Evolutionary conservation across 352 stramenopile species (phyloP).

Genomic region (Phytophthora pisi): DNA sequence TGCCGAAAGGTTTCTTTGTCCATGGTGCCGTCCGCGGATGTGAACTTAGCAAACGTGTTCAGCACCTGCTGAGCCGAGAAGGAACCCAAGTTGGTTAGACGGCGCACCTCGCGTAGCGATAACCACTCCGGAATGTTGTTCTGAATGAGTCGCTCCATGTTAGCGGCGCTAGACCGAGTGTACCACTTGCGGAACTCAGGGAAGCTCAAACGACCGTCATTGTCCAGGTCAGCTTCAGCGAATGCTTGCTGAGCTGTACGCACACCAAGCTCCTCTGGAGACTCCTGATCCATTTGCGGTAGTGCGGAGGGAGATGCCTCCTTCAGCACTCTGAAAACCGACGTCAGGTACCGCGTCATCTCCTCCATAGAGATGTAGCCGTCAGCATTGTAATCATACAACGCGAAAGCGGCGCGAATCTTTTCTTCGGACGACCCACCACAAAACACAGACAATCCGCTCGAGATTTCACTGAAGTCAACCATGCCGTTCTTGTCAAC

Average conservation of each 20-base stretch:
- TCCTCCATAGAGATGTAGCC: conserved; percentile 85
- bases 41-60: conserved; percentile 76
- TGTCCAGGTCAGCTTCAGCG: conserved; percentile 67
- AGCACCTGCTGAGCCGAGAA: conserved; percentile 79
- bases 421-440: conserved; percentile 81
- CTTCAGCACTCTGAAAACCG: conserved; percentile 86
- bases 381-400: conserved; percentile 89
- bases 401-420: conserved; percentile 72
- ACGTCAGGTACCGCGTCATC: conserved; percentile 86
- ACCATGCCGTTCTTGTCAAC: conserved; percentile 85
- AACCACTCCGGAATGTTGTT: conserved; percentile 82
- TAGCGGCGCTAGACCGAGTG: conserved; percentile 67
- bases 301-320: conserved; percentile 65
- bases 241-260: conserved; percentile 82
- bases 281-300: conserved; percentile 55
- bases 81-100: conserved; percentile 74
- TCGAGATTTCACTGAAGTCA: conserved; percentile 88
- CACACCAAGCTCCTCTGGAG: conserved; percentile 60
- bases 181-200: conserved; percentile 87
- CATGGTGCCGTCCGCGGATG: conserved; percentile 68
- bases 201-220: conserved; percentile 75
- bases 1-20: conserved; percentile 69
- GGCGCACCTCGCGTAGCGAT: conserved; percentile 74
- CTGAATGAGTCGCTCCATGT: conserved; percentile 81
- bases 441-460: conserved; percentile 85